phyloP scores from a whole-genome alignment of 805 yeast species.

The Ascoidea tarda region DNA sequence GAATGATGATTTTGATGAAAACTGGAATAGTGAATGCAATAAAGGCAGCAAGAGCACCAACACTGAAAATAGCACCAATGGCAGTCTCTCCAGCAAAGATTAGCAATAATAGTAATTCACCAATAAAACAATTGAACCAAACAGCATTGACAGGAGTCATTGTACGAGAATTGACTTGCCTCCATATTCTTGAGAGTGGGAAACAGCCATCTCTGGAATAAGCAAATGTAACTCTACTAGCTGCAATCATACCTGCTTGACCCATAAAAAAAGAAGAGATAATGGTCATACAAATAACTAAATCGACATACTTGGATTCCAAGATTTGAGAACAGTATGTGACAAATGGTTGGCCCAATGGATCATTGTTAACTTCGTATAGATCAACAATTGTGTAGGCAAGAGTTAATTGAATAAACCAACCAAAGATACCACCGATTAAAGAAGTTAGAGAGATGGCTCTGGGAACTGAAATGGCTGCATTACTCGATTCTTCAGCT shows the following conservation, averaged over 20 bases:
- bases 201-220: conserved; percentile 53
- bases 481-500: conserved; percentile 50
- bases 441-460: conserved; percentile 50
- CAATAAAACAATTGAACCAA: conserved; percentile 36
- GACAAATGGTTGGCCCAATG: conserved; percentile 37
- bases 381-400: conserved; percentile 41
- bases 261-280: conserved; percentile 34
- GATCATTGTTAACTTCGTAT: conserved; percentile 41
- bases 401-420: conserved; percentile 44
- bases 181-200: conserved; percentile 38
- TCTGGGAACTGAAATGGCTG: conserved; percentile 44
- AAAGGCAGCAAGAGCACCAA: conserved; percentile 43
- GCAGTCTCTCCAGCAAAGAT: conserved; percentile 57
- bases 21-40: conserved; percentile 46
- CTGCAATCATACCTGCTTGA: conserved; percentile 43
- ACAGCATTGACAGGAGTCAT: conserved; percentile 48
- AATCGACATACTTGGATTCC: conserved; percentile 37
- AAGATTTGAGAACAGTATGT: conserved; percentile 50
- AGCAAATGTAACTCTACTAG: conserved; percentile 53
- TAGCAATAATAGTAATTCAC: conserved; percentile 43
- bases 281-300: conserved; percentile 30
- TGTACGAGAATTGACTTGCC: conserved; percentile 29
- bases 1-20: conserved; percentile 29
- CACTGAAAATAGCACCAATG: conserved; percentile 48
- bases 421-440: conserved; percentile 49